Evolutionary conservation across 176 grass and related monocot genomes (phyloP), one percentile per base, ranked within the genome.

Genomic region (Avena eriantha): DNA sequence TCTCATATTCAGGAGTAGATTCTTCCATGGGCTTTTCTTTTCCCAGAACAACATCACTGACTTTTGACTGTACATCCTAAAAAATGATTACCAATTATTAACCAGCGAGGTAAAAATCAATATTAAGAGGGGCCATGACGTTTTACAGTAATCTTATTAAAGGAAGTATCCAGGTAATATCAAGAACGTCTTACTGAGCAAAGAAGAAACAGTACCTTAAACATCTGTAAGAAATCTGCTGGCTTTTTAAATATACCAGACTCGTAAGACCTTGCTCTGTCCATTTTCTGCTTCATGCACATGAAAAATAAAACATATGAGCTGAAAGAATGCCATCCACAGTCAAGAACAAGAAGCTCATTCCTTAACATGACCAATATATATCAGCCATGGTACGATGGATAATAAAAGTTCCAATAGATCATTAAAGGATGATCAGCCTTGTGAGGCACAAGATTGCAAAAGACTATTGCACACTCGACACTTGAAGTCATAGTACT

Each of bases 21-120:
- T 99, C 97, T 83, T 99, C 97, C 50, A 97, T 86, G 60, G 94
- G 97, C 79, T 99, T 99, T 91, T 99, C 97, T 89, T 99, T 99
- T 41, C 97, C 97, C 73, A 99, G 83, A 88, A 99, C 94, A 73
- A 99, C 97, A 87, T 99, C 97, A 75, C 94, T 99, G 59, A 99
- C 97, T 87, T 93, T 99, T 84, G 97, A 88, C 48, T 94, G 94
- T 67, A 97, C 97, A 84, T 97, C 97, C 92, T 98, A 86, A 63
- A 89, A 85, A 86, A 80, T 1, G 3, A 34, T 59, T 8, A 81
- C 21, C 0, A 0, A 17, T 43, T 64, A 77, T 63, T 69, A 78
- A 81, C 8, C 1, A 60, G 78, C 0, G 46, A 90, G 4, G 61
- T 13, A 17, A 69, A 22, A 70, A 49, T 71, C n/a, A 91, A 53